Percentiles rank a stretch among this genome's conserved stretches.
phyloP scores from a whole-genome alignment of 2,329 filamentous ascomycete species.

The Verticillium zaregamsianum region DNA sequence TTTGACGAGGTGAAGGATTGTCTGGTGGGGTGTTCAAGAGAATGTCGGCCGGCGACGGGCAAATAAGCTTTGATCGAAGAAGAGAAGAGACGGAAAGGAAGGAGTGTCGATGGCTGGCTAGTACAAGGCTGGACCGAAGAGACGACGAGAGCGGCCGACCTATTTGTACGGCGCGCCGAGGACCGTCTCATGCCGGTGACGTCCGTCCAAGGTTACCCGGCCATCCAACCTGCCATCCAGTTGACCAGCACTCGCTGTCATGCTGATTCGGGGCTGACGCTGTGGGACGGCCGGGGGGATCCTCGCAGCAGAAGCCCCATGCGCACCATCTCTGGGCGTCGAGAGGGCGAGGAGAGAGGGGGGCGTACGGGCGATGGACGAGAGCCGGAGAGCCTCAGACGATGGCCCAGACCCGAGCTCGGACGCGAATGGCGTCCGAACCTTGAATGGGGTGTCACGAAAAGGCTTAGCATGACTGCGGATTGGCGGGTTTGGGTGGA shows the following conservation, averaged over 20 bases:
- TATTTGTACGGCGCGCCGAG: conserved; percentile 21
- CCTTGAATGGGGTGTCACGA: not conserved
- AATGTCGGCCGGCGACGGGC: conserved; percentile 51
- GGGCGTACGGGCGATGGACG: not conserved
- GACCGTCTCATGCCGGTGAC: not conserved
- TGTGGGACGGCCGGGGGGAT: not conserved
- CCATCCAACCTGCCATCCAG: not conserved
- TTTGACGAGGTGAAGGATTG: conserved; percentile 12
- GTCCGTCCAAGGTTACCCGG: not conserved
- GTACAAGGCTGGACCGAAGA: conserved; percentile 8
- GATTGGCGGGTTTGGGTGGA: not conserved
- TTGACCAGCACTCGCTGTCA: not conserved
- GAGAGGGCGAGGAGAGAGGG: not conserved
- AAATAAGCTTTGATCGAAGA: conserved; percentile 25
- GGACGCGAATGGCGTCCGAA: not conserved
- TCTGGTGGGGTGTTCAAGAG: conserved; percentile 13
- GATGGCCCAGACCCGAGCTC: not conserved
- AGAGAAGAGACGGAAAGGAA: conserved; percentile 15
- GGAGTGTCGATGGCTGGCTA: conserved; percentile 9
- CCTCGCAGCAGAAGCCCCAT: not conserved
- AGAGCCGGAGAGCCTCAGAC: not conserved
- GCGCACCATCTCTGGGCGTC: not conserved
- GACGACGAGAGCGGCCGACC: conserved; percentile 4
- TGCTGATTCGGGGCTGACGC: not conserved
- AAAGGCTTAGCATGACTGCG: not conserved